phyloP scores from a whole-genome alignment of 768 basidiomycete genomes.

The Russula earlei region DNA sequence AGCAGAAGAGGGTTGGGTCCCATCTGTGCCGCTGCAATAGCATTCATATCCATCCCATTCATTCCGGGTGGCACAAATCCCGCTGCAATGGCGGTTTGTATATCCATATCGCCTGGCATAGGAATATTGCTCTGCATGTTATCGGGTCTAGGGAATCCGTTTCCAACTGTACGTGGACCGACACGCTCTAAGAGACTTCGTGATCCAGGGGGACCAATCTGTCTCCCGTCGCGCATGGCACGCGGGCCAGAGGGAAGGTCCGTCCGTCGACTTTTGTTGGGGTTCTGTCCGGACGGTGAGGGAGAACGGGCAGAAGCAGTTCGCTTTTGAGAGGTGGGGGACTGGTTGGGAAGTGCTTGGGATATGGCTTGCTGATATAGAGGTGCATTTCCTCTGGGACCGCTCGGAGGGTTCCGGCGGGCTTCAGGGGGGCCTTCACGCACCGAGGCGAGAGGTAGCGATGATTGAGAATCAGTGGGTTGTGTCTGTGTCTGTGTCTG shows the following conservation, averaged over 20 bases:
- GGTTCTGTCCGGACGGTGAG: conserved; percentile 20
- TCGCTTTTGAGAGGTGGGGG: conserved; percentile 22
- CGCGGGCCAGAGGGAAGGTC: conserved; percentile 81
- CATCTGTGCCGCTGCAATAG: conserved; percentile 40
- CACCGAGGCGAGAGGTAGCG: conserved; percentile 16
- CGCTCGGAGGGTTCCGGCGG: conserved; percentile 37
- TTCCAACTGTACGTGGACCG: conserved; percentile 28
- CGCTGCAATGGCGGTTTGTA: conserved; percentile 41
- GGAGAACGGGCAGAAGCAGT: conserved; percentile 23
- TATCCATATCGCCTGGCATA: conserved; percentile 36
- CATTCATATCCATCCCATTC: conserved; percentile 54
- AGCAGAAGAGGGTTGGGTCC: conserved; percentile 55
- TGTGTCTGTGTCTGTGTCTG: conserved; percentile 25
- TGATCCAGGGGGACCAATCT: conserved; percentile 27
- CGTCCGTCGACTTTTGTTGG: conserved; percentile 62
- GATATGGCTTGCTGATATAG: conserved; percentile 63
- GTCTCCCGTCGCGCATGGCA: conserved; percentile 50
- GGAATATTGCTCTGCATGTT: conserved; percentile 72
- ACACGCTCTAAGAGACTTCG: conserved; percentile 77
- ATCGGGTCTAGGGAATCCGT: conserved; percentile 29
- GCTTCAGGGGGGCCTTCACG: conserved; percentile 29
- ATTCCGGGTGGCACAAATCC: conserved; percentile 25
- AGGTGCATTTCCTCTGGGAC: conserved; percentile 41
- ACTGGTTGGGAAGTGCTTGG: conserved; percentile 14
- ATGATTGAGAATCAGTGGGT: conserved; percentile 27